phyloP scores from a whole-genome alignment of 2,329 filamentous ascomycete genomes.

The Ceratocystis smalleyi region DNA sequence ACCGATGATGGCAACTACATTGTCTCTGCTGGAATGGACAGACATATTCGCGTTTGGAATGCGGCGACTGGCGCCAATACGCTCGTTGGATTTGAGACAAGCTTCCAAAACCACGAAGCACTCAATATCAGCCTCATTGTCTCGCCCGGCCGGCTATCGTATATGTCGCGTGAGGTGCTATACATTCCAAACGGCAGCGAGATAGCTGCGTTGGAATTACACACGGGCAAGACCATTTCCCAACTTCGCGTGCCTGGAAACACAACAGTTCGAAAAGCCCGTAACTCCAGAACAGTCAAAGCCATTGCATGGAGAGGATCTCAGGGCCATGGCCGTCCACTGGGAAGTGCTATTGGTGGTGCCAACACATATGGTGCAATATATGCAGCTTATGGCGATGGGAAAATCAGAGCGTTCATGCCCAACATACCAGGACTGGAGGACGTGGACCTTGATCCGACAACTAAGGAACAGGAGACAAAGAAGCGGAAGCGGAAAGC shows the following conservation, averaged over 20 bases:
- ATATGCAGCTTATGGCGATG: slow-evolving; percentile 72
- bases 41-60: slow-evolving; percentile 77
- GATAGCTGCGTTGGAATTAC: slow-evolving; percentile 64
- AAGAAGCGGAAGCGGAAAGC: slow-evolving; percentile 56
- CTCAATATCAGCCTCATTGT: slow-evolving; percentile 46
- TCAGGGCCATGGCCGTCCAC: slow-evolving; percentile 42
- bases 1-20: slow-evolving; percentile 63
- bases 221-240: slow-evolving; percentile 57
- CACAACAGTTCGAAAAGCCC: slow-evolving; percentile 28
- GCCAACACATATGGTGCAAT: slow-evolving; percentile 39
- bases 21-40: slow-evolving; percentile 68
- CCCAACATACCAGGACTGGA: slow-evolving; percentile 40
- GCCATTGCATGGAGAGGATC: slow-evolving; percentile 55
- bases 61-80: slow-evolving; percentile 68
- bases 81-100: slow-evolving; percentile 71
- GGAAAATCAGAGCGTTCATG: slow-evolving; percentile 66
- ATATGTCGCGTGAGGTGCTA: slow-evolving; percentile 46
- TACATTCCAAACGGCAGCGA: slow-evolving; percentile 73
- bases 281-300: slow-evolving; percentile 51
- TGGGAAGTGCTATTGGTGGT: slow-evolving; percentile 45
- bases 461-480: slow-evolving; percentile 25
- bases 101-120: slow-evolving; percentile 57
- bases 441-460: slow-evolving; percentile 28
- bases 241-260: slow-evolving; percentile 45
- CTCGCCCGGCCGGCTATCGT: slow-evolving; percentile 43